Base-by-base conservation (phyloP, 2,329 filamentous ascomycete species). In the Xylaria sp. region DNA sequence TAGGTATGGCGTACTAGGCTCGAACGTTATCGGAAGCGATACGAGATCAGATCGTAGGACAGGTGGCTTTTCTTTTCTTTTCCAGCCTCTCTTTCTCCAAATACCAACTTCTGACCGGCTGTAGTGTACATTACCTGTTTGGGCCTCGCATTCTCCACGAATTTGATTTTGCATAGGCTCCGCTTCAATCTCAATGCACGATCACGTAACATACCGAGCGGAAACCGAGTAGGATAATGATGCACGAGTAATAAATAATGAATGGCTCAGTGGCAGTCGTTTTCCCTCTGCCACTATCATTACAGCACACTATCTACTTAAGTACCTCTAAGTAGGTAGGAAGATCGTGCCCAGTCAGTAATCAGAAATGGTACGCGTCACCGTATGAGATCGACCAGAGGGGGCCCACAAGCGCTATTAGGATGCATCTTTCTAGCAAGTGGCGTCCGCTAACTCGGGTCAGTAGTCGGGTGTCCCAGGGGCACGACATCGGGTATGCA, bases 321-420 rank as follows among this genome's bases (percentile, higher is more conserved):
- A 37, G 34, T 37, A 37, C 34, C 34, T 46, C 41, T 46, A 46
- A 7, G 41, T 46, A 46, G 39, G 18, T 46, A 18, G 6, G 13
- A 46, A 46, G 37, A 57, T 46, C 31, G 37, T 54, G 58, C 52
- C 65, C 51, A 67, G 56, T 56, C 46, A 66, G 66, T 61, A 9
- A 39, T 44, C 37, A 59, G 67, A 18, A 46, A 55, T 55, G 57
- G 59, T 69, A 69, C 67, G 67, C 67, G 67, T 69, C 62, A 61
- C 63, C 41, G 56, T 68, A 65, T 51, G 61, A 52, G 61, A 68
- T 61, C 56, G 51, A 51, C 62, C n/a, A 48, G 37, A 55, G 28
- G 9, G 51, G 44, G 15, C 34, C 63, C 52, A 58, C 58, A 62
- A 15, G 52, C 37, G 37, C 10, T 34, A 31, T 39, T 9, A 10